phyloP scores from a whole-genome alignment of 139 green algal species.

The Chlorella sp. region DNA sequence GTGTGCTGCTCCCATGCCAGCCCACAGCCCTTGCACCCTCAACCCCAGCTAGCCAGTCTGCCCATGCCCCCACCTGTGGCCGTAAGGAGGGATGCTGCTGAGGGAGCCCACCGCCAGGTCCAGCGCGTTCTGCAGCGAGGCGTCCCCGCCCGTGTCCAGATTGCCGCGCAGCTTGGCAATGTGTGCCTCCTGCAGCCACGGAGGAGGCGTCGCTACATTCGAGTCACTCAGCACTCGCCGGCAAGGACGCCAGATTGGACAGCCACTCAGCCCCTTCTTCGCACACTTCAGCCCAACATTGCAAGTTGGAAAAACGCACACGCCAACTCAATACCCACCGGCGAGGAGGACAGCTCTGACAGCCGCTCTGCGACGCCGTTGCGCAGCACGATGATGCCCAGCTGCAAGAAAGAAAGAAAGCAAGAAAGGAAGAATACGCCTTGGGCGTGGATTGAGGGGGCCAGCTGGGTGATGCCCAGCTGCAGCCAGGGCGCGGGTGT shows the following conservation, averaged over 20 bases:
- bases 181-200: conserved; percentile 60
- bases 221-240: too few relatives aligned
- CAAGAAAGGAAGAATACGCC: too few relatives aligned
- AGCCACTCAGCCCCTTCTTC: too few relatives aligned
- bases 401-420: conserved; percentile 52
- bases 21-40: not conserved
- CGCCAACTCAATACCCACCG: conserved; percentile 53
- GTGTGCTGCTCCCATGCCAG: conserved; percentile 55
- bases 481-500: not conserved
- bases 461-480: not conserved
- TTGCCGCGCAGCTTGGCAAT: conserved; percentile 54
- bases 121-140: conserved; percentile 89
- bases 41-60: too few relatives aligned
- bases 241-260: too few relatives aligned
- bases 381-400: conserved; percentile 86
- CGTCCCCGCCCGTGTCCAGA: conserved; percentile 65
- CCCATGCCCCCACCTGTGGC: conserved; percentile 45
- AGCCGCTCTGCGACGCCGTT: conserved; percentile 82
- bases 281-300: too few relatives aligned
- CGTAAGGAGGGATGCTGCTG: conserved; percentile 83
- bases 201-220: too few relatives aligned
- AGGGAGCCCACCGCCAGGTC: conserved; percentile 74
- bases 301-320: too few relatives aligned
- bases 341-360: conserved; percentile 75
- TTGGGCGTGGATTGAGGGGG: not conserved